phyloP scores from a whole-genome alignment of 2,329 filamentous ascomycete species.

The Colletotrichum phormii region DNA sequence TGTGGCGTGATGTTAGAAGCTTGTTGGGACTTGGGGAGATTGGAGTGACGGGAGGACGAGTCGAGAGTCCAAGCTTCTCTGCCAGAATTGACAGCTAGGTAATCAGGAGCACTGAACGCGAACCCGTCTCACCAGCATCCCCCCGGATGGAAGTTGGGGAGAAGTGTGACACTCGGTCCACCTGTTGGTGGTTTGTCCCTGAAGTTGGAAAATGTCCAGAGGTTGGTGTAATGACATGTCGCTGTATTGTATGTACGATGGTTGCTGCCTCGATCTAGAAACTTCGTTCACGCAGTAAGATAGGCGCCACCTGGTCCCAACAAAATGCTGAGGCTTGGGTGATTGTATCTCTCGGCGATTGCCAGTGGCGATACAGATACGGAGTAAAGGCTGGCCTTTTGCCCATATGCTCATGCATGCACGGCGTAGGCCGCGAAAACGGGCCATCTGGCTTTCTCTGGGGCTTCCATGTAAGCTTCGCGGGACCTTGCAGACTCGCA shows the following conservation, averaged over 20 bases:
- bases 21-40: neutral
- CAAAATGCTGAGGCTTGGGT: neutral
- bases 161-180: constrained; percentile 12
- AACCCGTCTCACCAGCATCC: constrained; percentile 1
- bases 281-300: neutral
- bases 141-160: neutral
- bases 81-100: neutral
- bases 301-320: neutral
- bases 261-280: neutral
- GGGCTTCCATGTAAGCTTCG: constrained; percentile 25
- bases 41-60: neutral
- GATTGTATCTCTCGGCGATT: neutral
- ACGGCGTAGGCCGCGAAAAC: constrained; percentile 19
- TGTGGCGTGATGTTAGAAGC: constrained; percentile 22
- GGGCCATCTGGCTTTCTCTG: constrained; percentile 25
- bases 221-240: too few relatives aligned
- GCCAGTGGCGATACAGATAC: neutral
- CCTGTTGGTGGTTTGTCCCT: neutral
- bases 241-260: neutral
- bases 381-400: neutral
- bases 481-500: constrained; percentile 33
- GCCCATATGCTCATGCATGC: neutral
- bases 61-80: constrained; percentile 10
- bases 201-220: neutral
- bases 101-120: neutral